phyloP scores from a whole-genome alignment of 2,329 filamentous ascomycete species.

The Colletotrichum spinosum region DNA sequence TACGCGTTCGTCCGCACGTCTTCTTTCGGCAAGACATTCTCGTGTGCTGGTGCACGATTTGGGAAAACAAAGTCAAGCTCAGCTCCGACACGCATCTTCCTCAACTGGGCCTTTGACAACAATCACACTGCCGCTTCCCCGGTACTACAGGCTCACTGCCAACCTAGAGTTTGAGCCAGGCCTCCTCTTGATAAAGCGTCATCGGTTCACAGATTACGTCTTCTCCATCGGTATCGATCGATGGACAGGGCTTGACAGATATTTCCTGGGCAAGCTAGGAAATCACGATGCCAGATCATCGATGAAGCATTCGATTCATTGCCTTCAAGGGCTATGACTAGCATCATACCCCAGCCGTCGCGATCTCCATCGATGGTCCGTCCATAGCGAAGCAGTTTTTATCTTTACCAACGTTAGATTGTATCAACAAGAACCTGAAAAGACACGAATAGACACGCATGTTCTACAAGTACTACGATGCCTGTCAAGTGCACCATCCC shows the following conservation, averaged over 20 bases:
- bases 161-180: neutral
- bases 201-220: neutral
- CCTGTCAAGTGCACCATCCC: no score
- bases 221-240: neutral
- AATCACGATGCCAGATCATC: conserved; percentile 21
- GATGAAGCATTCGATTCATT: conserved; percentile 24
- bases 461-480: no score
- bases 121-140: neutral
- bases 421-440: no score
- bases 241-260: neutral
- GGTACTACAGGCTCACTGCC: neutral
- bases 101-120: neutral
- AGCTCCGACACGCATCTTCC: no score
- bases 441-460: no score
- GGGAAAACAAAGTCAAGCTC: no score
- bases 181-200: no score
- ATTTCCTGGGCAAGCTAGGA: neutral
- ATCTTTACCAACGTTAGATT: neutral
- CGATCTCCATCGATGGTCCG: conserved; percentile 17
- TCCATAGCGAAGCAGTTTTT: conserved; percentile 15
- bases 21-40: no score
- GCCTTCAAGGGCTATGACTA: conserved; percentile 9
- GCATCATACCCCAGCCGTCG: neutral
- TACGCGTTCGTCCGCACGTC: no score
- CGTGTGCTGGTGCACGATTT: no score